These are phyloP conservation scores for Tolypocladium endophyticum DNA, from an alignment of 2,329 filamentous ascomycete genomes.

Conservation along the genomic window DNA sequence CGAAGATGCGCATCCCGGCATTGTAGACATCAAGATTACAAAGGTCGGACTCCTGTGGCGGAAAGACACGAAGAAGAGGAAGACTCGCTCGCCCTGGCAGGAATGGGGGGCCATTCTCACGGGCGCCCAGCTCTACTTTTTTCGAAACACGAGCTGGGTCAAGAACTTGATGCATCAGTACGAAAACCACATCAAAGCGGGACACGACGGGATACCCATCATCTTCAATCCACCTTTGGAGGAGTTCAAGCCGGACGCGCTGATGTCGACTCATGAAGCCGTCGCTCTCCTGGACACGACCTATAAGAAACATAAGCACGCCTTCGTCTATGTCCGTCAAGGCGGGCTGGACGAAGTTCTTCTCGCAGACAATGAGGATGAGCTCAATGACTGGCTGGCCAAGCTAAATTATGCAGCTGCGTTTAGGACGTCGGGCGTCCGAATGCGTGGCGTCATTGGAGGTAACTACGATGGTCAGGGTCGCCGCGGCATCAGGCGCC, in stretches of 20 bases:
- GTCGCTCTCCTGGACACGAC: constrained; percentile 77
- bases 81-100: constrained; percentile 91
- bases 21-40: constrained; percentile 95
- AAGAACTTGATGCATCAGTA: constrained; percentile 85
- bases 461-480: constrained; percentile 77
- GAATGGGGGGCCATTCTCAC: constrained; percentile 97
- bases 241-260: constrained; percentile 85
- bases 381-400: constrained; percentile 94
- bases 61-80: constrained; percentile 89
- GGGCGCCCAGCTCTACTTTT: constrained; percentile 94
- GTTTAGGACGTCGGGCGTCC: constrained; percentile 82
- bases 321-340: constrained; percentile 82
- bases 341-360: constrained; percentile 84
- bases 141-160: constrained; percentile 85
- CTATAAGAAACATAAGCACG: constrained; percentile 93
- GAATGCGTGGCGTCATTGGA: constrained; percentile 79
- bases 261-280: constrained; percentile 88
- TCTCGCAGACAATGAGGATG: constrained; percentile 77
- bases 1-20: constrained; percentile 75
- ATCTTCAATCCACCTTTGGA: constrained; percentile 84
- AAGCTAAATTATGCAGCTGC: constrained; percentile 95
- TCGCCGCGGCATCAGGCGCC: constrained; percentile 58
- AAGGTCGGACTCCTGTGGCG: constrained; percentile 94
- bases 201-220: constrained; percentile 64
- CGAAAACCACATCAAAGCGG: constrained; percentile 69